Base-by-base conservation (phyloP, 2,329 filamentous ascomycete genomes). In the Cladosporium phlei region DNA sequence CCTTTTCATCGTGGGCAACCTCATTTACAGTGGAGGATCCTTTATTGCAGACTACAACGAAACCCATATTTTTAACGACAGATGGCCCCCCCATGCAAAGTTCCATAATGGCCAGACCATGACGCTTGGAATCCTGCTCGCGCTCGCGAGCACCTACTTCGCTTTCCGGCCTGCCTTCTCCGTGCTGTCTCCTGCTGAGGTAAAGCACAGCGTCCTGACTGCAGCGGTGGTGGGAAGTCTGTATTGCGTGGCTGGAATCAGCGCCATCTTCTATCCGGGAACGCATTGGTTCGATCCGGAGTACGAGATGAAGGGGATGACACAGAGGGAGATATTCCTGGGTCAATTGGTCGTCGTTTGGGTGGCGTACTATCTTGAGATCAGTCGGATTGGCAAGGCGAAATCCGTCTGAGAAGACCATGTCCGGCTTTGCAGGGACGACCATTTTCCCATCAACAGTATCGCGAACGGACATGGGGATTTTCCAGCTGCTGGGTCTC, bases 81-180 rank as follows among this genome's bases (percentile, higher is more conserved):
- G 58, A 42, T 77, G 73, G 73, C 67, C 71, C 2, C 71, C 71
- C 0, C 73, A 77, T 56, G 73, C 72, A 5, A 67, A 68, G 47
- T 77, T 75, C 62, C 73, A 77, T 61, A 76, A 75, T 52, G 72
- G 70, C 4, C 74, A 77, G 56, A 76, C 73, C 7, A 75, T 77
- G 72, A 66, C 65, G 2, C 66, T 72, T 38, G 71, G 71, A 1
- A 53, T 72, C 0, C 47, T 64, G 9, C 63, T 74, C 8, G 66
- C 67, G n/a, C 42, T 66, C 4, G 46, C 60, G 1, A 68, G 64
- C 7, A 47, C 69, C 0, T 74, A 68, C 52, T 69, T 65, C 43
- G 54, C 61, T 4, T 67, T 55, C 48, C 55, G 59, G 17, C 54
- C 53, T 21, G 51, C 44, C 22, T 22, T 42, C 14, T 47, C 11